A percentile compares a stretch with the other conserved stretches of the same genome.
Evolutionary conservation across 495 filamentous ascomycete genomes (phyloP).

Genomic region (Aspergillus baeticus): DNA sequence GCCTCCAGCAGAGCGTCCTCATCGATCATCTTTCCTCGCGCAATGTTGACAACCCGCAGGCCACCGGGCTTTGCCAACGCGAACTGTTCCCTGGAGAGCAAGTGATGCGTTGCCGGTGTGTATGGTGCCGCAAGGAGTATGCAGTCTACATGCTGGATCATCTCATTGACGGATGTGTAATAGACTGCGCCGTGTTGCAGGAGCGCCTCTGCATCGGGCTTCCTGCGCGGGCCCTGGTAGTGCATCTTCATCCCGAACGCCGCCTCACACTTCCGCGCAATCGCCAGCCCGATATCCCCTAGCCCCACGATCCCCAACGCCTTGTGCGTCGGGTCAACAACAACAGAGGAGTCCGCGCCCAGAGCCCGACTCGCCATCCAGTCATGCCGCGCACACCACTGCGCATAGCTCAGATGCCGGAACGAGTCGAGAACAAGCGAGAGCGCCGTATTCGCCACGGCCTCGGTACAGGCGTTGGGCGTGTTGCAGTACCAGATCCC

Average conservation of each 20-base stretch:
- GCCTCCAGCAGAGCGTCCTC: neutral
- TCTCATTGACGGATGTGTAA: neutral
- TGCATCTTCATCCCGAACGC: neutral
- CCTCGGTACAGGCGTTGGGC: neutral
- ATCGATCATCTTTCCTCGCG: neutral
- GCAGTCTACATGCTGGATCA: neutral
- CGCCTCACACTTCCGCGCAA: neutral
- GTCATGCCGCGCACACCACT: neutral
- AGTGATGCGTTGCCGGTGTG: neutral
- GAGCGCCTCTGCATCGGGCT: neutral
- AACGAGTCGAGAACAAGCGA: neutral
- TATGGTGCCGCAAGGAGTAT: neutral
- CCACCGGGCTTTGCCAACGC: neutral
- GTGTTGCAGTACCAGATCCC: neutral
- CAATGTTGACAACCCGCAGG: neutral
- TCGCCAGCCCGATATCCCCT: neutral
- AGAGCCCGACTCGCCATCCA: neutral
- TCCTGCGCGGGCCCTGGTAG: neutral
- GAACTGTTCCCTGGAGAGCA: neutral
- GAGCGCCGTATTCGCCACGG: neutral
- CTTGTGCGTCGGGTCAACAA: too few relatives aligned
- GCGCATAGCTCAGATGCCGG: neutral
- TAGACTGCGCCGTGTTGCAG: too few relatives aligned
- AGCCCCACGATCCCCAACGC: too few relatives aligned
- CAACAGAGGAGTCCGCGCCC: neutral